Evolutionary conservation across 306 rosid species (phyloP).

Genomic region (Dalbergia cochinchinensis): DNA sequence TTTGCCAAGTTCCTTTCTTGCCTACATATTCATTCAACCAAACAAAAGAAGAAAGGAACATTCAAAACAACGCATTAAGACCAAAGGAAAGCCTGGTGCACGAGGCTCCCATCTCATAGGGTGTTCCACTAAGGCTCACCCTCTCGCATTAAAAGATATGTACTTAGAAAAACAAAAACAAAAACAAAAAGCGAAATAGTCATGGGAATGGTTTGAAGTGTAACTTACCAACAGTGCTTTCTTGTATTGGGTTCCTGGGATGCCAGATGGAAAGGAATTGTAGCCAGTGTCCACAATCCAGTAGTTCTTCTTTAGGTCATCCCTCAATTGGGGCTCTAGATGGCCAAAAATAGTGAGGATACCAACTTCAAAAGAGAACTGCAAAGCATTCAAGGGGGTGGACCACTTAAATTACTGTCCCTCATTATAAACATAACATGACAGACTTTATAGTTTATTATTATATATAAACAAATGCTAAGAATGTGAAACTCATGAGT

Average conservation of each 20-base stretch:
- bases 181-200: background rate
- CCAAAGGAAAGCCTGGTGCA: too few species aligned
- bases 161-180: background rate
- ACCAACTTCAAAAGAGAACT: conserved; percentile 90
- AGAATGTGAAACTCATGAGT: conserved; percentile 12
- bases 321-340: conserved; percentile 61
- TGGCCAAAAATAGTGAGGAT: conserved; percentile 69
- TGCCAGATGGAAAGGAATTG: conserved; percentile 75
- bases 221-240: conserved; percentile 70
- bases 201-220: background rate
- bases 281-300: conserved; percentile 73
- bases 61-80: background rate
- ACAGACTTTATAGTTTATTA: background rate
- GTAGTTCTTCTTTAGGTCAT: conserved; percentile 73
- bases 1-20: conserved; percentile 69
- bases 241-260: conserved; percentile 78
- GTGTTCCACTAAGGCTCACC: too few species aligned
- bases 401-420: conserved; percentile 34
- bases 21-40: conserved; percentile 51
- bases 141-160: too few species aligned
- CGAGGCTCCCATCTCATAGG: too few species aligned
- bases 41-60: background rate
- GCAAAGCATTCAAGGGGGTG: conserved; percentile 41
- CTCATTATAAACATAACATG: conserved; percentile 17
- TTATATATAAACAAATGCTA: conserved; percentile 11